Evolutionary conservation across 352 stramenopile species (phyloP).

Genomic region (Phytophthora meadii): DNA sequence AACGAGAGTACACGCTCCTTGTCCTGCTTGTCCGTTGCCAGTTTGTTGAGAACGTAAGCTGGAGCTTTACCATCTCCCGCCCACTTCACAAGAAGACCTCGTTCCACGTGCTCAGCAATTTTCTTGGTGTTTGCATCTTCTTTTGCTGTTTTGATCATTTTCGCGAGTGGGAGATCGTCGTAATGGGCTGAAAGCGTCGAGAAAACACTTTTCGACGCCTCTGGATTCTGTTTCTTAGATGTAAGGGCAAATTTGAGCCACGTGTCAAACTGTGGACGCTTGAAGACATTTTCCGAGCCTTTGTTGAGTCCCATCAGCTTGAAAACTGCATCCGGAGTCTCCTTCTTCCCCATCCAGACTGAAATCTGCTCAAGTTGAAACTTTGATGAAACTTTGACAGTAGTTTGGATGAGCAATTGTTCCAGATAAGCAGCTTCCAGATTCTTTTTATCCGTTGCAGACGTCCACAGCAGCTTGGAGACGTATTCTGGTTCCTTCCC

Average conservation of each 20-base stretch:
- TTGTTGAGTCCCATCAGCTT: constrained; percentile 13
- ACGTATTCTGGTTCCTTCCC: background rate
- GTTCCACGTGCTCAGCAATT: background rate
- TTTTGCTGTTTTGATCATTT: constrained; percentile 11
- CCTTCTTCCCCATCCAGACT: background rate
- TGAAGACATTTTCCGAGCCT: constrained; percentile 2
- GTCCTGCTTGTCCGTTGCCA: background rate
- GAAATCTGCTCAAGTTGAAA: background rate
- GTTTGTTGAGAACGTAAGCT: background rate
- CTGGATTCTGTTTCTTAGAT: constrained; percentile 1
- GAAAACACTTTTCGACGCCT: background rate
- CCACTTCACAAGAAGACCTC: background rate
- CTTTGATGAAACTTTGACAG: background rate
- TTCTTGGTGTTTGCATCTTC: background rate
- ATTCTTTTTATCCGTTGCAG: background rate
- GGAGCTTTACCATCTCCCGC: background rate
- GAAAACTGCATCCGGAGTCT: constrained; percentile 1
- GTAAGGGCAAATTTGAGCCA: constrained; percentile 1
- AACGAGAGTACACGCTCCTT: background rate
- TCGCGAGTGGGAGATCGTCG: background rate
- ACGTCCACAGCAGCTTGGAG: background rate
- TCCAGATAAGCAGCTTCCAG: background rate
- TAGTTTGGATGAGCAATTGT: background rate
- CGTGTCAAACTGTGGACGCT: background rate
- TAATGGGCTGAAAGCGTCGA: constrained; percentile 3